Conservation (phyloP, 2,329 filamentous ascomycete species). For the Aureobasidium sp. region DNA sequence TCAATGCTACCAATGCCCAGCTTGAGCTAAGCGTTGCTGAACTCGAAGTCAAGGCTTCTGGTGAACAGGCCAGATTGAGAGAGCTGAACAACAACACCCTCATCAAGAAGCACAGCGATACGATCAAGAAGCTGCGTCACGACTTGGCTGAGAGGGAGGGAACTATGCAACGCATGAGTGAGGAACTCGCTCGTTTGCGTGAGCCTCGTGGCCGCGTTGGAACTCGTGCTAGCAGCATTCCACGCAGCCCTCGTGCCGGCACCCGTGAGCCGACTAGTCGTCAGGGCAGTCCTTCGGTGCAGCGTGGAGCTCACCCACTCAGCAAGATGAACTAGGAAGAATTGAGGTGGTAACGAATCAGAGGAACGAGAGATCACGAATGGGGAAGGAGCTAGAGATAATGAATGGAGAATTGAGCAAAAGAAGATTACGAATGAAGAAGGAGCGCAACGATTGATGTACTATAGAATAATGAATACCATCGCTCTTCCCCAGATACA, state of each 20-base stretch:
- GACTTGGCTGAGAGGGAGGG: conserved; percentile 24
- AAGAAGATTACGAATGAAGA: not conserved
- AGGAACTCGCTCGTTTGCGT: conserved; percentile 29
- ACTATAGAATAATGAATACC: not conserved
- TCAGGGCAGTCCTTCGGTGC: not conserved
- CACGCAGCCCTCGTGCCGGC: conserved; percentile 24
- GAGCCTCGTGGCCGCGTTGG: conserved; percentile 29
- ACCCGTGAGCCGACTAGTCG: not conserved
- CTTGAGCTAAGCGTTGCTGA: conserved; percentile 34
- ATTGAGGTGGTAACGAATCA: not conserved
- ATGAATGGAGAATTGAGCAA: not conserved
- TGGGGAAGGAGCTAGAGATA: not conserved
- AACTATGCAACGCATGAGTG: conserved; percentile 27
- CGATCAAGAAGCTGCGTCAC: conserved; percentile 25
- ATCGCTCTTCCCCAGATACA: not conserved
- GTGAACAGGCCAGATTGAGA: conserved; percentile 24
- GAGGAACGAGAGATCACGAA: not conserved
- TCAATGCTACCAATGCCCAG: conserved; percentile 42
- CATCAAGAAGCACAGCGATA: conserved; percentile 20
- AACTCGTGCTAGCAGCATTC: conserved; percentile 31
- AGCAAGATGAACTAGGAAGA: not conserved
- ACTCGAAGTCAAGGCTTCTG: conserved; percentile 24
- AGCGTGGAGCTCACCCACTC: not conserved
- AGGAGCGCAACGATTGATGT: not conserved
- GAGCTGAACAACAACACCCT: conserved; percentile 22